These are phyloP conservation scores for Penicillium paradoxum DNA, from an alignment of 495 filamentous ascomycete species.

Conservation along the genomic window DNA sequence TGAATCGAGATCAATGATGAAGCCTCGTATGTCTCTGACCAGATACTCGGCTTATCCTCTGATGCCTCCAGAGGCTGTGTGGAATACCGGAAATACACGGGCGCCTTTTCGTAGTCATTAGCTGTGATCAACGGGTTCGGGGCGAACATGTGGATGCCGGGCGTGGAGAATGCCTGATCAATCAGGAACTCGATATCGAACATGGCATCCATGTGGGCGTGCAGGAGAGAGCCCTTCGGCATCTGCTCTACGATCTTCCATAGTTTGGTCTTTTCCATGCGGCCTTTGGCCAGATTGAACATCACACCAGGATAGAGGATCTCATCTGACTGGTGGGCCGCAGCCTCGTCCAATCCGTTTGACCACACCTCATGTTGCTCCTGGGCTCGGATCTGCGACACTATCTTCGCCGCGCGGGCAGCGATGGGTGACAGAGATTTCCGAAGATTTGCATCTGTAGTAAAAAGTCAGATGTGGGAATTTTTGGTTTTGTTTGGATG, in stretches of 20 bases:
- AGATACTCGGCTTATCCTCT: conserved; percentile 45
- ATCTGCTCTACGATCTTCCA: conserved; percentile 81
- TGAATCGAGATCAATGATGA: conserved; percentile 53
- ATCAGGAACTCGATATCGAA: conserved; percentile 78
- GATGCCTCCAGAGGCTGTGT: conserved; percentile 7
- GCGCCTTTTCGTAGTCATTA: conserved; percentile 42
- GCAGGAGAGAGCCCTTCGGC: conserved; percentile 87
- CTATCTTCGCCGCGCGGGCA: conserved; percentile 68
- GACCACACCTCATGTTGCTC: conserved; percentile 73
- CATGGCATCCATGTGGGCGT: conserved; percentile 87
- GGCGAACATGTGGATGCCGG: conserved; percentile 67
- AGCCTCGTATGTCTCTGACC: conserved; percentile 56
- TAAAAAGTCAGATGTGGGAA: not conserved
- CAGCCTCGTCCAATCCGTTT: conserved; percentile 58
- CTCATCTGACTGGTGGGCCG: conserved; percentile 48
- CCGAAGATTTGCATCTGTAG: conserved; percentile 36
- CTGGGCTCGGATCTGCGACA: conserved; percentile 67
- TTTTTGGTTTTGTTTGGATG: conserved; percentile 5
- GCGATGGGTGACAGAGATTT: conserved; percentile 72
- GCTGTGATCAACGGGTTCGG: conserved; percentile 46
- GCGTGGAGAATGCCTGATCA: conserved; percentile 61
- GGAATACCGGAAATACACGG: conserved; percentile 50
- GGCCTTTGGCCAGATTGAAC: conserved; percentile 72
- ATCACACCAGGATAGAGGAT: conserved; percentile 78
- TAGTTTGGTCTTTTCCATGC: conserved; percentile 75